Percentiles rank a stretch among this genome's conserved stretches.
Conservation (phyloP, 352 stramenopile genomes). For the Globisporangium barbulae region DNA sequence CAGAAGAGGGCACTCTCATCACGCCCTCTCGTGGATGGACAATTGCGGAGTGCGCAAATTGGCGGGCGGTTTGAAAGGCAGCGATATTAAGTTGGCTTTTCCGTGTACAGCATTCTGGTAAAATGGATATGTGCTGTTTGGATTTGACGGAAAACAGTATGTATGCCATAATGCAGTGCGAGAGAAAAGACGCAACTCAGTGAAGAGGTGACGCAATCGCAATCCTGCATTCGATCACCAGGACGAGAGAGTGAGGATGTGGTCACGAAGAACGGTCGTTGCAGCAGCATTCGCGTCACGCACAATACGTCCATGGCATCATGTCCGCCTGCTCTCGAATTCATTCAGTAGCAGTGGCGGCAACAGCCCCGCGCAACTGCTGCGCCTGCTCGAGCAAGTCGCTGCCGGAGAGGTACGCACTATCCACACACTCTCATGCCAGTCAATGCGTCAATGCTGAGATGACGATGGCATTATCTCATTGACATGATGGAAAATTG, state of each 20-base stretch:
- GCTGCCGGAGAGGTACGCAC: constrained; percentile 40
- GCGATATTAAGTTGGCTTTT: background rate
- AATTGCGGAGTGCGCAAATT: background rate
- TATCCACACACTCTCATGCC: background rate
- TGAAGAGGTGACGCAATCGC: background rate
- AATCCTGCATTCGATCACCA: background rate
- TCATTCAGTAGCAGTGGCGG: background rate
- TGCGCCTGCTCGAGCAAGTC: constrained; percentile 51
- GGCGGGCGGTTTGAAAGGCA: background rate
- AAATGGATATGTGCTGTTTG: background rate
- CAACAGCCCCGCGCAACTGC: constrained; percentile 6
- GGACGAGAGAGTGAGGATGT: constrained; percentile 1
- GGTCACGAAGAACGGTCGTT: background rate
- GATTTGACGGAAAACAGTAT: background rate
- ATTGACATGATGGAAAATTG: background rate
- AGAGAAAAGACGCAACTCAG: background rate
- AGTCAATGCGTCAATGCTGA: background rate
- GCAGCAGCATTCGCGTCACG: constrained; percentile 1
- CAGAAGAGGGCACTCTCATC: background rate
- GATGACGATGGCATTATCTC: background rate
- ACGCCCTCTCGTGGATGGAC: too few species aligned
- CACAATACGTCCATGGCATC: background rate
- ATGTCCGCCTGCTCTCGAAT: background rate
- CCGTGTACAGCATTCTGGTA: background rate
- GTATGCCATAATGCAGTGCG: background rate